phyloP scores from a whole-genome alignment of 78 protist species.

The Dictyostelium citrinum region DNA sequence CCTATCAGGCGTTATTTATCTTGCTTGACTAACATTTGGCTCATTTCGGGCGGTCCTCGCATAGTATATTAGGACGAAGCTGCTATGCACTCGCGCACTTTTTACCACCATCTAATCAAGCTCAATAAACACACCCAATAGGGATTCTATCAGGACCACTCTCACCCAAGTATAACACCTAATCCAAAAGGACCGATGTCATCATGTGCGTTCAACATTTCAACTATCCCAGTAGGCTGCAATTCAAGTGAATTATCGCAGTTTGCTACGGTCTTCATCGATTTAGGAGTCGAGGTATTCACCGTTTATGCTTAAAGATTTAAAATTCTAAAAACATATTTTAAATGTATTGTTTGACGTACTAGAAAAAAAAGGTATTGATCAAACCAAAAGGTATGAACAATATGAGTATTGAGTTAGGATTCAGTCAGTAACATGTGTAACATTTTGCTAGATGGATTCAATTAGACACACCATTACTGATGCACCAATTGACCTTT shows the following conservation, averaged over 20 bases:
- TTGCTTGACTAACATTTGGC: too few species aligned
- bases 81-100: too few species aligned
- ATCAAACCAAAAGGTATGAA: too few species aligned
- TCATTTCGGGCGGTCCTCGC: too few species aligned
- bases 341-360: not conserved
- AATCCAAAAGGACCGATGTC: constrained; percentile 38
- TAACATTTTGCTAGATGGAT: not conserved
- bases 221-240: constrained; percentile 89
- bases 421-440: not conserved
- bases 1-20: too few species aligned
- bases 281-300: constrained; percentile 89
- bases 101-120: too few species aligned
- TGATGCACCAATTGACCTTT: too few species aligned
- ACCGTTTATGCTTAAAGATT: constrained; percentile 65
- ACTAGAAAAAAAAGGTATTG: not conserved
- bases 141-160: not conserved
- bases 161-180: constrained; percentile 12
- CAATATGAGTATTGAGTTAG: too few species aligned
- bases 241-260: constrained; percentile 91
- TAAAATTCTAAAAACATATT: not conserved
- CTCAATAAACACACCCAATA: not conserved
- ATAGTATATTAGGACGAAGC: too few species aligned
- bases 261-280: constrained; percentile 94
- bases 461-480: too few species aligned
- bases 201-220: constrained; percentile 91